Conservation (phyloP, 2,329 filamentous ascomycete genomes). For the Alternaria sp. region DNA sequence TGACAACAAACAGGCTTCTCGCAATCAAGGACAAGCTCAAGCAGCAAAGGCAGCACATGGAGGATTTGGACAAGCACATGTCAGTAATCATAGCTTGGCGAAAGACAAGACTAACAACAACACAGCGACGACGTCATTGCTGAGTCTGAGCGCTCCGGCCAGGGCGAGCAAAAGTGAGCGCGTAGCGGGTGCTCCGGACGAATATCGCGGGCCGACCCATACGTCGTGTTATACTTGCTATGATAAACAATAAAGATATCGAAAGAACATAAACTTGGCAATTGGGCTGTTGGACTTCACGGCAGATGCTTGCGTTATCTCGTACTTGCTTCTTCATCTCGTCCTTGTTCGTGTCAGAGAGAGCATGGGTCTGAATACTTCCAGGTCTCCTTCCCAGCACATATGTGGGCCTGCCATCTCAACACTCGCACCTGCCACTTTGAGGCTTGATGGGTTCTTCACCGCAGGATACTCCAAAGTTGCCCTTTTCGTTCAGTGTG, state of each 20-base stretch:
- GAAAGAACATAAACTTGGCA: not conserved
- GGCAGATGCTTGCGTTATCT: not conserved
- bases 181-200: not conserved
- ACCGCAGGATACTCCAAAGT: not conserved
- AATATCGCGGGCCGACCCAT: conserved; percentile 1
- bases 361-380: not conserved
- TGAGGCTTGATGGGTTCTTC: not conserved
- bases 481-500: not conserved
- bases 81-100: conserved; percentile 53
- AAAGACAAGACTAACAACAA: conserved; percentile 19
- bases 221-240: conserved; percentile 2
- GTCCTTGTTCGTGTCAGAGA: not conserved
- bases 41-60: conserved; percentile 81
- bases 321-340: not conserved
- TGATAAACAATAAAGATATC: conserved; percentile 10
- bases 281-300: not conserved
- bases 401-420: not conserved
- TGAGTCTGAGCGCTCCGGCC: conserved; percentile 66
- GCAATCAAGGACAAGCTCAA: conserved; percentile 72
- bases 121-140: conserved; percentile 78
- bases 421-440: not conserved
- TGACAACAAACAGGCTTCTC: conserved; percentile 61
- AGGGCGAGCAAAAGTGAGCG: conserved; percentile 64
- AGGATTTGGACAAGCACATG: conserved; percentile 88
- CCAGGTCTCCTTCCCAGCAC: not conserved